Conservation (phyloP, 2,329 filamentous ascomycete species). For the Karstenula rhodostoma region DNA sequence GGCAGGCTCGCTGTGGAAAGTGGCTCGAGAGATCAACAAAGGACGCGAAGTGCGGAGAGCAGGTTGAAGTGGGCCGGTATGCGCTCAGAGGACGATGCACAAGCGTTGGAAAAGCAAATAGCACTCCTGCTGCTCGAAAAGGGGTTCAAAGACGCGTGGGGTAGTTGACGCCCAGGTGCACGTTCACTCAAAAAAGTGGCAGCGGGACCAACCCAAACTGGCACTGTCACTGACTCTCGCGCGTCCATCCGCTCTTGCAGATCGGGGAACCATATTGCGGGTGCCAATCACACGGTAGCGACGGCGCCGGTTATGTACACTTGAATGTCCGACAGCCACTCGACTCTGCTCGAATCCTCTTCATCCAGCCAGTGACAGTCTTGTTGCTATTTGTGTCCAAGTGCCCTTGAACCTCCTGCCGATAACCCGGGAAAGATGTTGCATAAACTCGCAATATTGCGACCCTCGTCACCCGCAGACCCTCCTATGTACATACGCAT, state of each 20-base stretch:
- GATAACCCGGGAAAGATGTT: conserved; percentile 7
- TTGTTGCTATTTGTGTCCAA: not conserved
- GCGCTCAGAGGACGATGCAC: conserved; percentile 9
- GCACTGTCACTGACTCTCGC: not conserved
- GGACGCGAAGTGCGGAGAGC: conserved; percentile 11
- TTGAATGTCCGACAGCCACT: conserved; percentile 9
- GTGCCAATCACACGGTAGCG: conserved; percentile 18
- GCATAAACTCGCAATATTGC: conserved; percentile 11
- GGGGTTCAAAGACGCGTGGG: conserved; percentile 6
- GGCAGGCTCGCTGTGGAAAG: not conserved
- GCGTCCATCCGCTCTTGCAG: conserved; percentile 14
- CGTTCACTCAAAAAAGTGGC: not conserved
- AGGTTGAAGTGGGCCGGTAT: conserved; percentile 8
- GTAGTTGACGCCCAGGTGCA: not conserved
- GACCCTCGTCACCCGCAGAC: conserved; percentile 1
- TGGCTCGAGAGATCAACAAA: not conserved
- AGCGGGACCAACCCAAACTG: conserved; percentile 13
- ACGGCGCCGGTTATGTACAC: conserved; percentile 10
- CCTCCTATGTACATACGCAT: conserved; percentile 1
- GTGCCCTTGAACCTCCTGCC: not conserved
- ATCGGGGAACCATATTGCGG: conserved; percentile 6
- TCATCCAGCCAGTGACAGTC: conserved; percentile 7
- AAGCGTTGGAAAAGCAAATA: not conserved
- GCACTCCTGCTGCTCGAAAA: conserved; percentile 8
- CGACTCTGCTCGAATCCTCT: not conserved